phyloP scores from a whole-genome alignment of 257 asterid genomes.

The Nicotiana knightiana region DNA sequence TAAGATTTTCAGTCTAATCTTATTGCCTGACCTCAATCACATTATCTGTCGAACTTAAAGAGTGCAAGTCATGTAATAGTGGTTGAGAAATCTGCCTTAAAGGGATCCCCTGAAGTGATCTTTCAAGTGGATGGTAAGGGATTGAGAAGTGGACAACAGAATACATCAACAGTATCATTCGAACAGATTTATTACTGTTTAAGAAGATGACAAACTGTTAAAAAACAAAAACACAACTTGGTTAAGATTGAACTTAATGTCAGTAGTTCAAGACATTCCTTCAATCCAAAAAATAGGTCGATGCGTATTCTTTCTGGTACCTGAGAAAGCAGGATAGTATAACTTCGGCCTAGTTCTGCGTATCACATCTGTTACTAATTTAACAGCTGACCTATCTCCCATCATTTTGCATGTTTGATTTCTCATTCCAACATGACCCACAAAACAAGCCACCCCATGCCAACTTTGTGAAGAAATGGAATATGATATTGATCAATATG shows the following conservation, averaged over 20 bases:
- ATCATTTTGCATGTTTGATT: neutral
- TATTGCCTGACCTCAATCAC: neutral
- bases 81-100: neutral
- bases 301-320: neutral
- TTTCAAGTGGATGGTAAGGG: neutral
- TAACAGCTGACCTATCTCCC: neutral
- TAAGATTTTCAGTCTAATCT: too few relatives aligned
- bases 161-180: neutral
- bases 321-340: neutral
- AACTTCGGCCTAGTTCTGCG: neutral
- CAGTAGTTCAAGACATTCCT: neutral
- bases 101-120: neutral
- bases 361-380: neutral
- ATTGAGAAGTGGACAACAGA: neutral
- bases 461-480: neutral
- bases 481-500: neutral
- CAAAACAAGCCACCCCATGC: neutral
- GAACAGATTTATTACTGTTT: neutral
- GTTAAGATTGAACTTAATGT: neutral
- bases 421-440: neutral
- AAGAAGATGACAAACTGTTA: neutral
- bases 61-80: neutral
- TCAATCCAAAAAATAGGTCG: neutral
- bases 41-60: neutral
- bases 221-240: neutral